A percentile compares a stretch with the other conserved stretches of the same genome.
Conservation (phyloP, 495 filamentous ascomycete genomes). For the Penicillium herquei region DNA sequence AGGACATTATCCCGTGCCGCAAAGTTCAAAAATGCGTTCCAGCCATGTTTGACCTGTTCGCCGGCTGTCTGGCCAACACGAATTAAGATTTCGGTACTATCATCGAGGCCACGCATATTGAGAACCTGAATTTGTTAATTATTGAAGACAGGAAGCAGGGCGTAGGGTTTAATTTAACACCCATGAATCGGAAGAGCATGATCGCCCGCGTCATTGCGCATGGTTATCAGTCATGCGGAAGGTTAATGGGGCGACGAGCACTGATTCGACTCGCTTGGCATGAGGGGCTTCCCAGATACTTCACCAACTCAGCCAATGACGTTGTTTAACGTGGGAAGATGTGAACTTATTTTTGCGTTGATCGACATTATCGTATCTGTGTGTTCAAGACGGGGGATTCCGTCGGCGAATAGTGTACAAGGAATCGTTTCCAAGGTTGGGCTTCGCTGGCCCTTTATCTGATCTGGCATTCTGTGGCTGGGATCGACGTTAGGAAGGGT, state of each 20-base stretch:
- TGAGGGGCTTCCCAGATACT: conserved; percentile 7
- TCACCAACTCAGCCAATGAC: neutral
- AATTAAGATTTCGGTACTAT: conserved; percentile 22
- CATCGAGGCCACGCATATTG: conserved; percentile 36
- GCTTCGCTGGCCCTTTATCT: too few species aligned
- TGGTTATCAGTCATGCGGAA: conserved; percentile 12
- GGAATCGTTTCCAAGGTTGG: too few species aligned
- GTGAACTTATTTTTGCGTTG: neutral
- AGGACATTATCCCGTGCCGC: conserved; percentile 73
- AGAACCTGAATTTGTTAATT: neutral
- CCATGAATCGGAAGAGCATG: neutral
- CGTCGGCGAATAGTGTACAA: too few species aligned
- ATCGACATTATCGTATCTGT: neutral
- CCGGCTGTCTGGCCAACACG: conserved; percentile 32
- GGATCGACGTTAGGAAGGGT: too few species aligned
- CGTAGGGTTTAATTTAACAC: neutral
- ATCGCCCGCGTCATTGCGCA: conserved; percentile 16
- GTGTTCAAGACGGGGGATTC: neutral
- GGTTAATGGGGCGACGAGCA: conserved; percentile 5
- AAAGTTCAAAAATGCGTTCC: conserved; percentile 66
- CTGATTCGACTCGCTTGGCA: conserved; percentile 10
- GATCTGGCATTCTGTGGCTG: too few species aligned
- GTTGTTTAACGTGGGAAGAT: neutral
- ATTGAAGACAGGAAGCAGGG: too few species aligned
- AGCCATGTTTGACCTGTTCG: conserved; percentile 41